These are phyloP conservation scores for Chenopodium quinoa DNA, from an alignment of 148 eudicot species.

Conservation along the genomic window DNA sequence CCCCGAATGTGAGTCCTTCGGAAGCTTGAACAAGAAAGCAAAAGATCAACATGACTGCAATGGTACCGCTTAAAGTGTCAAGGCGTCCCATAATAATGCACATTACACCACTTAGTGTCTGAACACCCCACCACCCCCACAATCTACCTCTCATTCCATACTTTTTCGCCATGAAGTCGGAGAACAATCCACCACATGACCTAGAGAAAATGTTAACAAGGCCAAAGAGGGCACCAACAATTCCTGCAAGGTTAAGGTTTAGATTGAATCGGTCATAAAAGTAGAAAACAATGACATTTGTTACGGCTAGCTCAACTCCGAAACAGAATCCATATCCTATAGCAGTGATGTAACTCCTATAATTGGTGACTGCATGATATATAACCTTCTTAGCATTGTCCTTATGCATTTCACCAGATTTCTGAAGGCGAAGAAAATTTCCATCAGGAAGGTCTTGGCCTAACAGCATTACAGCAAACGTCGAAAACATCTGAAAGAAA, in stretches of 20 bases:
- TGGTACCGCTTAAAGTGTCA: background rate
- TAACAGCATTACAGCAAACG: background rate
- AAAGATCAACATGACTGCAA: background rate
- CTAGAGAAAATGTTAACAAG: too few species aligned
- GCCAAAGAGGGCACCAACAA: background rate
- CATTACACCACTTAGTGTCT: background rate
- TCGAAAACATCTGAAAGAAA: background rate
- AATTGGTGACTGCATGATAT: background rate
- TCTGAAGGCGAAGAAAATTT: background rate
- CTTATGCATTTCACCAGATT: background rate
- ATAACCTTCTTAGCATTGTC: background rate
- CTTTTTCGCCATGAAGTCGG: background rate
- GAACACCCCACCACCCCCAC: background rate
- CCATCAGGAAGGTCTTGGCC: background rate
- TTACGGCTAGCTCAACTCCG: background rate
- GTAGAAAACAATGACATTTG: background rate
- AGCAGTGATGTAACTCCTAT: background rate
- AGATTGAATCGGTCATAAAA: background rate
- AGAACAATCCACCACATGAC: background rate
- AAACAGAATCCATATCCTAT: background rate
- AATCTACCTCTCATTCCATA: too few species aligned
- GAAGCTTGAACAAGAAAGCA: background rate
- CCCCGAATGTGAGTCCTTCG: background rate
- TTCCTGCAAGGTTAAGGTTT: background rate
- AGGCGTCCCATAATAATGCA: background rate